Conservation (phyloP, 2,329 filamentous ascomycete genomes). For the Reticulascus tulasneorum region DNA sequence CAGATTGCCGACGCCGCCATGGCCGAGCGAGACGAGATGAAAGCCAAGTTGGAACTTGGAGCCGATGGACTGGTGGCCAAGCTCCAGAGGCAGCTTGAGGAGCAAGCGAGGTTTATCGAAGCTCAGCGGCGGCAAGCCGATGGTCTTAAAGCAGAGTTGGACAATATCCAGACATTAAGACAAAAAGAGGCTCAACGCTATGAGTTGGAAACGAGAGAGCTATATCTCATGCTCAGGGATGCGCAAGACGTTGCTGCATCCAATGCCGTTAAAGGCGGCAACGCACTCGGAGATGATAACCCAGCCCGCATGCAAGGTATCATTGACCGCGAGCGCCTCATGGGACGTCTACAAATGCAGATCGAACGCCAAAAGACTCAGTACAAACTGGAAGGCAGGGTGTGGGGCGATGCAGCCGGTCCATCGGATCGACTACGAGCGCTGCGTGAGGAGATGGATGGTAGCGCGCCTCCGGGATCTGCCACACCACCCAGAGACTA, state of each 20-base stretch:
- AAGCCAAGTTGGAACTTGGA: conserved; percentile 79
- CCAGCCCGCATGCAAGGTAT: conserved; percentile 84
- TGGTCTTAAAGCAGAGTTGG: conserved; percentile 81
- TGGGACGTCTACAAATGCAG: conserved; percentile 92
- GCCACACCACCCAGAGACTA: conserved; percentile 58
- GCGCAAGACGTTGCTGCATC: conserved; percentile 94
- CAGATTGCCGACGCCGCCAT: conserved; percentile 95
- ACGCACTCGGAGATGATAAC: conserved; percentile 56
- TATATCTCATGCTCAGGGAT: conserved; percentile 97
- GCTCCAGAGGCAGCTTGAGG: conserved; percentile 88
- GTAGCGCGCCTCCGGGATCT: conserved; percentile 43
- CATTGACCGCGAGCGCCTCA: conserved; percentile 83
- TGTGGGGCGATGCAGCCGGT: conserved; percentile 77
- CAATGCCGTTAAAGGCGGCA: conserved; percentile 60
- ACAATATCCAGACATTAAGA: conserved; percentile 78
- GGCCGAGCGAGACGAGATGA: conserved; percentile 94
- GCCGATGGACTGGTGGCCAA: conserved; percentile 92
- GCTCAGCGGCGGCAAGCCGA: conserved; percentile 84
- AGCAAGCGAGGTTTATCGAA: conserved; percentile 86
- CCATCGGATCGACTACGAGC: conserved; percentile 91
- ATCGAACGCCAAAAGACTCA: conserved; percentile 96
- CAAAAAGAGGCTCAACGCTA: conserved; percentile 91
- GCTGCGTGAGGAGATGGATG: conserved; percentile 91
- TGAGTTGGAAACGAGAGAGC: conserved; percentile 90
- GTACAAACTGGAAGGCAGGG: conserved; percentile 90